Percentiles rank a stretch among this genome's conserved stretches.
These are phyloP conservation scores for Dryas integrifolia DNA, from an alignment of 331 rosid genomes.

Conservation along the genomic window DNA sequence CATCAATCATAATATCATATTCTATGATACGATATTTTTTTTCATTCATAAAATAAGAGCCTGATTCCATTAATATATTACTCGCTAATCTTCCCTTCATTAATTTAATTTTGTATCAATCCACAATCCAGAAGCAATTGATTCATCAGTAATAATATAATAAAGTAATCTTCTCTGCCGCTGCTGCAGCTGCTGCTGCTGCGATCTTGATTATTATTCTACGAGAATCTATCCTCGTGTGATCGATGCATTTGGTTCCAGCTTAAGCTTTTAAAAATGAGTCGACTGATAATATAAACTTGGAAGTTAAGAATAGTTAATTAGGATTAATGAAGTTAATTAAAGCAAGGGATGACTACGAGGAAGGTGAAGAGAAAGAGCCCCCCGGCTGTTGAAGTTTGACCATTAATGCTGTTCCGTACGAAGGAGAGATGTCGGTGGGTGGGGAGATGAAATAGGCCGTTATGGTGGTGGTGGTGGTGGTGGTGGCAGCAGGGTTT, in stretches of 20 bases:
- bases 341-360: too few species aligned
- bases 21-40: too few species aligned
- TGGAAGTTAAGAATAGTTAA: not conserved
- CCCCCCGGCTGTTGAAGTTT: too few species aligned
- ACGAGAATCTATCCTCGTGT: not conserved
- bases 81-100: not conserved
- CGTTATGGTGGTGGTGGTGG: constrained; percentile 43
- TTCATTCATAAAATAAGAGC: too few species aligned
- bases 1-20: not conserved
- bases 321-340: not conserved
- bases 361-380: too few species aligned
- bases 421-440: constrained; percentile 8
- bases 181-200: not conserved
- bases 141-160: not conserved
- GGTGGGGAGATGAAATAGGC: constrained; percentile 31
- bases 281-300: too few species aligned
- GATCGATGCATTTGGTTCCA: not conserved
- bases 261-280: not conserved
- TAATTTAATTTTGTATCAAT: not conserved
- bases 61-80: not conserved
- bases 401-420: not conserved
- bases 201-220: not conserved
- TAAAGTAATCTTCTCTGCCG: not conserved
- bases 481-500: constrained; percentile 62
- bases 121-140: not conserved